Conservation (phyloP, 148 eudicot species). For the Rhododendron mucronatum region DNA sequence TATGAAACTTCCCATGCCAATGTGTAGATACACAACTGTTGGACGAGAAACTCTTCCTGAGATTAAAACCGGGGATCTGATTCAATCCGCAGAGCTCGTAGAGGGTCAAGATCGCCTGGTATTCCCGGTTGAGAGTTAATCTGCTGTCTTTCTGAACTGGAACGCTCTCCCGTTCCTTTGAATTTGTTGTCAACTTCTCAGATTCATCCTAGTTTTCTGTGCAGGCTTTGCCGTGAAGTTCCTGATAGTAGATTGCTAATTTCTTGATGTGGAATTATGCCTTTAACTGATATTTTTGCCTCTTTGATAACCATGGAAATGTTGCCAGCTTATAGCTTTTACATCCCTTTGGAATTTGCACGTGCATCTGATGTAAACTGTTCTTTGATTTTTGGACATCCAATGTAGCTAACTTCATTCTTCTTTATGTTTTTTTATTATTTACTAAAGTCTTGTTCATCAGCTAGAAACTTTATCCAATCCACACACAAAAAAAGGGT, state of each 20-base stretch:
- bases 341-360: neutral
- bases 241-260: neutral
- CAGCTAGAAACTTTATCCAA: neutral
- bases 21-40: slow-evolving; percentile 57
- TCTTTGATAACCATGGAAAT: neutral
- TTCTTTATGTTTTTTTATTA: neutral
- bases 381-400: neutral
- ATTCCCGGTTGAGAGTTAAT: slow-evolving; percentile 48
- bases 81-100: slow-evolving; percentile 70
- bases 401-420: neutral
- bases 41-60: slow-evolving; percentile 78
- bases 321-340: neutral
- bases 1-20: neutral
- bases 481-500: too few relatives aligned
- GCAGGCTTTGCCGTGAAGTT: neutral
- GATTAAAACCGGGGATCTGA: slow-evolving; percentile 81
- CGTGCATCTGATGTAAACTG: neutral
- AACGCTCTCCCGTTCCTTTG: neutral
- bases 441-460: neutral
- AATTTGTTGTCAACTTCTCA: neutral
- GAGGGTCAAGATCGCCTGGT: slow-evolving; percentile 89
- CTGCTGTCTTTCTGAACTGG: neutral
- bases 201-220: slow-evolving; percentile 2
- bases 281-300: neutral
- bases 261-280: neutral